Conservation (phyloP, 805 yeast genomes). For the Suhomyces sp. region DNA sequence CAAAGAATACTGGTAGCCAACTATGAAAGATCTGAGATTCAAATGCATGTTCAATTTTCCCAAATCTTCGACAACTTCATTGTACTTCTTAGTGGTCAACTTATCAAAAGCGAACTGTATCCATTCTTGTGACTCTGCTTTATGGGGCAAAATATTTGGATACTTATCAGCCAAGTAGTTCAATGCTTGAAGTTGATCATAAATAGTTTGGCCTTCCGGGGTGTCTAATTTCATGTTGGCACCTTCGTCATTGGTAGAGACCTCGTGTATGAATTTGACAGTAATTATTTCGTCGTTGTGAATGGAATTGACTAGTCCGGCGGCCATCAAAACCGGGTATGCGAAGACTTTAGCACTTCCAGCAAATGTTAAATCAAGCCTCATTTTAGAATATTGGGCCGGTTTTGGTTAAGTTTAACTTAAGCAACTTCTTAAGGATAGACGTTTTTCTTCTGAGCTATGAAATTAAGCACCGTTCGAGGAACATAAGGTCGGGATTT, state of each 20-base stretch:
- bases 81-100: slow-evolving; percentile 80
- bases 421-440: no score
- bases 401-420: no score
- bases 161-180: slow-evolving; percentile 49
- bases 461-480: no score
- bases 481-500: no score
- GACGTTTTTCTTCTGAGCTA: no score
- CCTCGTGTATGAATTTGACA: slow-evolving; percentile 70
- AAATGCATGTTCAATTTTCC: slow-evolving; percentile 80
- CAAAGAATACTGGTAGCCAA: slow-evolving; percentile 61
- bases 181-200: slow-evolving; percentile 47
- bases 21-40: slow-evolving; percentile 77
- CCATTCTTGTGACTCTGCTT: slow-evolving; percentile 52
- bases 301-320: slow-evolving; percentile 61
- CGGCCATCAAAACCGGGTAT: slow-evolving; percentile 75
- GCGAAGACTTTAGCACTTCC: slow-evolving; percentile 84
- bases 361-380: slow-evolving; percentile 63
- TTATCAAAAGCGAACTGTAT: slow-evolving; percentile 62
- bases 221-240: slow-evolving; percentile 44
- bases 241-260: slow-evolving; percentile 37
- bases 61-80: slow-evolving; percentile 71
- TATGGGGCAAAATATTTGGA: slow-evolving; percentile 41
- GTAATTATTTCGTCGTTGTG: slow-evolving; percentile 49
- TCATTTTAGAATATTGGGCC: slow-evolving; percentile 35
- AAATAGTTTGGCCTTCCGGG: slow-evolving; percentile 41